Base-by-base conservation (phyloP, 1,284 basidiomycete species). In the Sanghuangporus weigelae region DNA sequence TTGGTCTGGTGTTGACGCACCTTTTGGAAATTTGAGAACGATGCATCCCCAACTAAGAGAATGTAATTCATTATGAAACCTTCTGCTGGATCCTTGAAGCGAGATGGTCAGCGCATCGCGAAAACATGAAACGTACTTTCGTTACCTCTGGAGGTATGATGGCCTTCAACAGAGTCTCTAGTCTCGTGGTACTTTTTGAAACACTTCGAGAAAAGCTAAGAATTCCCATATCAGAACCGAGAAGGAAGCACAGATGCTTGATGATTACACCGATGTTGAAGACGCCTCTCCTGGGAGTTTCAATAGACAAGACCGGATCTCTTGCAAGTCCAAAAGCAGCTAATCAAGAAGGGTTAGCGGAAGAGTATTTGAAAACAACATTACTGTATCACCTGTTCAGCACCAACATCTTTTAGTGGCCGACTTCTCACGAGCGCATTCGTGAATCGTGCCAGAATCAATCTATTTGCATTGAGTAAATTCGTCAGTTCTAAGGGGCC, bases 11-110 rank as follows among this genome's bases (percentile, higher is more conserved):
- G 14, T 54, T 7, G 16, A 5, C 77, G 4, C 44, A 92, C 93
- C 84, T 99, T 99, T 80, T 99, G 97, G 78, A 98, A 98, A 75
- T 98, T 97, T 31, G 89, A 90, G 74, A 95, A 95, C 0, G 93
- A 95, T 14, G 90, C 87, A 75, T 97, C 95, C 23, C 93, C 93
- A 66, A 98, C 92, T 60, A 96, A 81, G 26, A 97, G 81, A 11
- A 93, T 94, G 71, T 98, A 97, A 71, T 96, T 96, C 63, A 95
- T 81, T 63, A 98, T 93, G 72, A 98, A 98, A 3, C 91, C 93
- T 74, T 95, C 92, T 0, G 90, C 78, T n/a, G 95, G 93, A 69
- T 95, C 92, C 87, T 95, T 39, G 26, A 12, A 26, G 23, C n/a
- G 39, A 7, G 62, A 1, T 57, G 11, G 57, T 60, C 58, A 70